Evolutionary conservation across 2,329 filamentous ascomycete genomes (phyloP).

Genomic region (Aspergillus aculeatus): DNA sequence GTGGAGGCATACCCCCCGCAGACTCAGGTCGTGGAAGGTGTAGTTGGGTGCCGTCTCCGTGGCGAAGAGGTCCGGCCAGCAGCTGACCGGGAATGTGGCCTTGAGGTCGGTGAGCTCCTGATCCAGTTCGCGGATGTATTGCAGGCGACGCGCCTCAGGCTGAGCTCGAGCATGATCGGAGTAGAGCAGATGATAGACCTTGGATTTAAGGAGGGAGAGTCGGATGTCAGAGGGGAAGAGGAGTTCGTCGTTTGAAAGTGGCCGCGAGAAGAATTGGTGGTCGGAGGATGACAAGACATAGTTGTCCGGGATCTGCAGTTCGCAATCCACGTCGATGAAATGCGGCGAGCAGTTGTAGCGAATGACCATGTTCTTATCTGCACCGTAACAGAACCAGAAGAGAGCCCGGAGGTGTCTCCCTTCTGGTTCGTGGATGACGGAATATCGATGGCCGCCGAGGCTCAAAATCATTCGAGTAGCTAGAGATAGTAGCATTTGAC

Average conservation of each 20-base stretch:
- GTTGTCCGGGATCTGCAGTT: constrained; percentile 21
- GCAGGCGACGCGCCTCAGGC: constrained; percentile 21
- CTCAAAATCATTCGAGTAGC: constrained; percentile 24
- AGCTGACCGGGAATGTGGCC: constrained; percentile 18
- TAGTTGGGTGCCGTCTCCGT: constrained; percentile 20
- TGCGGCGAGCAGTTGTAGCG: constrained; percentile 21
- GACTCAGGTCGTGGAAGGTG: constrained; percentile 24
- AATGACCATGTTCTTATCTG: constrained; percentile 26
- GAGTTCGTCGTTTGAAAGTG: constrained; percentile 20
- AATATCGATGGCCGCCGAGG: constrained; percentile 19
- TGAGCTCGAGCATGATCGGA: constrained; percentile 15
- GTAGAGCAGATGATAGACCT: constrained; percentile 22
- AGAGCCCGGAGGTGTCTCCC: constrained; percentile 22
- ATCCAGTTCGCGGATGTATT: constrained; percentile 26
- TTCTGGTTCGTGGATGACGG: constrained; percentile 1
- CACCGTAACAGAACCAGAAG: constrained; percentile 26
- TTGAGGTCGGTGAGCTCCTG: constrained; percentile 22
- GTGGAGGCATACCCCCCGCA: constrained; percentile 26
- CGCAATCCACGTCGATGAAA: constrained; percentile 24
- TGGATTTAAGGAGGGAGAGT: constrained; percentile 24
- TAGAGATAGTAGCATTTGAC: constrained; percentile 20
- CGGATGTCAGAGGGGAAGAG: constrained; percentile 28
- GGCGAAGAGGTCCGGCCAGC: constrained; percentile 21
- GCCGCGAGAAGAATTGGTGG: constrained; percentile 22
- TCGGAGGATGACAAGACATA: constrained; percentile 20